A percentile compares a stretch with the other conserved stretches of the same genome.
Evolutionary conservation across 1,284 basidiomycete genomes (phyloP).

Genomic region (Cryptococcus sp.): DNA sequence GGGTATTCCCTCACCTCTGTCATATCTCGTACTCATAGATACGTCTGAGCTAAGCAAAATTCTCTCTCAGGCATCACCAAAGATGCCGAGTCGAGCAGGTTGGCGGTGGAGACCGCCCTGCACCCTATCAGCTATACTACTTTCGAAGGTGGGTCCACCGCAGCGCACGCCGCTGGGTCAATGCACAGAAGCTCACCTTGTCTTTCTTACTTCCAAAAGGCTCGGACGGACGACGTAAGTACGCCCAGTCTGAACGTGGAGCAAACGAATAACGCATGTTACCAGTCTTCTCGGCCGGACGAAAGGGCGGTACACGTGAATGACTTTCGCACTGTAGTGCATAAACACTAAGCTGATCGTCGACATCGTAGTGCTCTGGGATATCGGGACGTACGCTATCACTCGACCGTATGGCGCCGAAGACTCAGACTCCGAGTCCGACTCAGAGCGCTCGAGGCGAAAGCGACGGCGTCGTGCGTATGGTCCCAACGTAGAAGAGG

Average conservation of each 20-base stretch:
- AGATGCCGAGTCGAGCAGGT: constrained; percentile 26
- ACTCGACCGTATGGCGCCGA: constrained; percentile 11
- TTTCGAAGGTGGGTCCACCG: constrained; percentile 27
- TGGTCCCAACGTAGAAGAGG: background rate
- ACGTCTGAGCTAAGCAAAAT: background rate
- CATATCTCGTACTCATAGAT: too few species aligned
- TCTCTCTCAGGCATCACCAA: constrained; percentile 31
- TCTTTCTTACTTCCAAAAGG: constrained; percentile 7
- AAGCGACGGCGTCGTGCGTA: constrained; percentile 7
- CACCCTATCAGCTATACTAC: constrained; percentile 42
- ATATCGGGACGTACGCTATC: constrained; percentile 41
- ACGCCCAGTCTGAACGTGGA: background rate
- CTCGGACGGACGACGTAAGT: constrained; percentile 26
- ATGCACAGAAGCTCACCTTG: background rate
- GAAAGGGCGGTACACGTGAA: constrained; percentile 38
- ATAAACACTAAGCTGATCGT: background rate
- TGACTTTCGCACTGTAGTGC: background rate
- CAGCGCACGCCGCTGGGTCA: too few species aligned
- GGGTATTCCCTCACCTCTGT: background rate
- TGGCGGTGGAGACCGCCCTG: constrained; percentile 43
- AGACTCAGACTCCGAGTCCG: constrained; percentile 31
- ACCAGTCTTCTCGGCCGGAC: constrained; percentile 26
- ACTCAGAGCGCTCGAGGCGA: constrained; percentile 13
- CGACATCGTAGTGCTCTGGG: constrained; percentile 37
- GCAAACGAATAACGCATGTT: background rate